Evolutionary conservation across 345 rosid species (phyloP).

Genomic region (Eucalyptus marginata): DNA sequence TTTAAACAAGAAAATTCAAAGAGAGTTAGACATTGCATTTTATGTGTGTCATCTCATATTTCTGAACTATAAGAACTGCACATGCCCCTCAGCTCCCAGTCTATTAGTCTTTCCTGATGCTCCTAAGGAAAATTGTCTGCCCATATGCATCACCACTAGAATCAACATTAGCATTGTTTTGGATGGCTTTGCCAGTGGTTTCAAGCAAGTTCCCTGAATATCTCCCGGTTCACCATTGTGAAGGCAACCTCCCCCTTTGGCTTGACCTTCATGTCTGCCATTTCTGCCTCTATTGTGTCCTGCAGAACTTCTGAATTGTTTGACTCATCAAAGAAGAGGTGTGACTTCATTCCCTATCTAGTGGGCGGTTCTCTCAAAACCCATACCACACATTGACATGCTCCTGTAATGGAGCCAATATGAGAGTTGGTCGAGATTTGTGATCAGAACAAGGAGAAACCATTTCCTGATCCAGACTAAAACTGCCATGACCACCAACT

Average conservation of each 20-base stretch:
- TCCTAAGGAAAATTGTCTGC: not conserved
- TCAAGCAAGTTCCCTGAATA: not conserved
- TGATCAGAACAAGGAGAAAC: not conserved
- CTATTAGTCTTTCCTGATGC: not conserved
- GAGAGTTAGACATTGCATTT: not conserved
- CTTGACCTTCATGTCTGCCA: not conserved
- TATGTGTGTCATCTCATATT: not conserved
- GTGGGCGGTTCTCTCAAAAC: not conserved
- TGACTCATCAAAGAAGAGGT: not conserved
- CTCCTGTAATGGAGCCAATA: not conserved
- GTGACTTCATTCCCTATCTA: not conserved
- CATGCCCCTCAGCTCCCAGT: not conserved
- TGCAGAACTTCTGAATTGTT: not conserved
- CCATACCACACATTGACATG: not conserved
- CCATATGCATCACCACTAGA: not conserved
- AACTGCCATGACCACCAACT: not conserved
- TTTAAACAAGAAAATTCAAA: not conserved
- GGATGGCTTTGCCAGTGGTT: not conserved
- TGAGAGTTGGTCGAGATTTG: not conserved
- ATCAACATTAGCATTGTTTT: not conserved
- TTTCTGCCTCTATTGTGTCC: not conserved
- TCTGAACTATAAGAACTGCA: not conserved
- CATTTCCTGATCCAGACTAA: not conserved
- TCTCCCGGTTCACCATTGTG: not conserved
- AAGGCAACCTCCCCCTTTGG: not conserved